Evolutionary conservation across 192 early-diverging fungal genomes (phyloP).

Genomic region (Gryganskiella cystojenkinii): DNA sequence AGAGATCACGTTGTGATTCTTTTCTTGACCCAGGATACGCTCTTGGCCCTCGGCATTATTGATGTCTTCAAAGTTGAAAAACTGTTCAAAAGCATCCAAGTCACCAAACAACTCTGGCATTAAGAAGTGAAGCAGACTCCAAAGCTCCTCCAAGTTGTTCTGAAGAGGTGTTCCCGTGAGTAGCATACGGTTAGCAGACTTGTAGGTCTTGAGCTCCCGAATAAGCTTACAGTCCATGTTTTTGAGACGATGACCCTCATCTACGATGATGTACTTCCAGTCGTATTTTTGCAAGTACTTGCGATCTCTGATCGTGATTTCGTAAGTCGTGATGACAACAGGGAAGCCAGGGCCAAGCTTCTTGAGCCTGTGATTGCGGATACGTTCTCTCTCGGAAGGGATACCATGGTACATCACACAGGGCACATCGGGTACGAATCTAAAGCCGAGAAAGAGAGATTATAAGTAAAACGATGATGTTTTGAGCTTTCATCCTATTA

Average conservation of each 20-base stretch:
- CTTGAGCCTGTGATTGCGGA: constrained; percentile 74
- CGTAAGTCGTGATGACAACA: constrained; percentile 91
- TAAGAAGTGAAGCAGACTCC: constrained; percentile 95
- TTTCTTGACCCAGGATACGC: constrained; percentile 74
- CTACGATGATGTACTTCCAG: constrained; percentile 94
- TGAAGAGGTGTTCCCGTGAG: constrained; percentile 94
- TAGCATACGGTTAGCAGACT: constrained; percentile 86
- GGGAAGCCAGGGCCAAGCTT: constrained; percentile 77
- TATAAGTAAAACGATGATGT: neutral
- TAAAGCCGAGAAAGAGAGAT: no score
- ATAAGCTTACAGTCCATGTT: constrained; percentile 94
- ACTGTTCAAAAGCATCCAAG: constrained; percentile 85
- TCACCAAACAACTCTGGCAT: constrained; percentile 96
- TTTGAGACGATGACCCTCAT: constrained; percentile 98
- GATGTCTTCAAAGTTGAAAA: constrained; percentile 86
- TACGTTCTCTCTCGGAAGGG: constrained; percentile 73
- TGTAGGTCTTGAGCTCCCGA: constrained; percentile 85
- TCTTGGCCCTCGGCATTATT: constrained; percentile 70
- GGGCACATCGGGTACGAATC: constrained; percentile 83
- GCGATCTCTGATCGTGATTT: constrained; percentile 87
- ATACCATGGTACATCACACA: constrained; percentile 89
- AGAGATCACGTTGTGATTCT: constrained; percentile 72
- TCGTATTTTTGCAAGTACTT: constrained; percentile 74
- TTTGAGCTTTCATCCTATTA: neutral
- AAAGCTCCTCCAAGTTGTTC: constrained; percentile 94